Evolutionary conservation across 495 filamentous ascomycete genomes (phyloP), one percentile per base, ranked within the genome.

Genomic region (Aspergillus funiculosus): DNA sequence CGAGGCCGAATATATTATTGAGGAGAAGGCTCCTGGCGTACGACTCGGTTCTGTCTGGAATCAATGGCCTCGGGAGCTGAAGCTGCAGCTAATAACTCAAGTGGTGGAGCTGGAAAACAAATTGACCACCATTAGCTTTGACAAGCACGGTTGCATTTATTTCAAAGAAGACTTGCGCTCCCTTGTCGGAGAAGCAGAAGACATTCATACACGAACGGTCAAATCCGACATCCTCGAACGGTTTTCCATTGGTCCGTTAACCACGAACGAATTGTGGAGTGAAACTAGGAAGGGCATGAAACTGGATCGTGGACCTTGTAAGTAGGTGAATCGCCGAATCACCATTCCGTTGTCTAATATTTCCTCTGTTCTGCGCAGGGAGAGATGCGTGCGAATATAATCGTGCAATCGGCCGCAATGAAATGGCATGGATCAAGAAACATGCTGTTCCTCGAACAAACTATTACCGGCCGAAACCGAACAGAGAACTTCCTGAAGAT

Each of bases 1-100:
- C 11, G 51, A 52, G 31, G 61, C 63, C 2, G 63, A 70, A 36
- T 69, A 67, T 54, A 69, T 69, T 36, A 63, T 72, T 35, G 55
- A 54, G 43, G 64, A 69, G 24, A 72, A 69, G 41, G 59, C 61
- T 7, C 44, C 55, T 6, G 68, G 68, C 6, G 44, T 63, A 20
- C 48, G 54, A 22, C 60, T 72, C 10, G 60, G 62, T 13, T 59
- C 54, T 26, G 53, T 60, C 3, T 72, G 66, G 68, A 46, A 50
- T 39, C 50, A 62, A 20, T 67, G 59, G 62, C 29, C 49, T 48
- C 53, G 48, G 27, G 34, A 66, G 37, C 32, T 48, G 27, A 63
- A 64, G 50, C 42, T 63, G 1, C 38, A 58, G 25, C 20, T 73
- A 20, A 52, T 70, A 13, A 46, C 21, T 21, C 61, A 67, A 38